A percentile compares a stretch with the other conserved stretches of the same genome.
Evolutionary conservation across 2,329 filamentous ascomycete genomes (phyloP).

Genomic region (Pseudopyrenochaeta lycopersici): DNA sequence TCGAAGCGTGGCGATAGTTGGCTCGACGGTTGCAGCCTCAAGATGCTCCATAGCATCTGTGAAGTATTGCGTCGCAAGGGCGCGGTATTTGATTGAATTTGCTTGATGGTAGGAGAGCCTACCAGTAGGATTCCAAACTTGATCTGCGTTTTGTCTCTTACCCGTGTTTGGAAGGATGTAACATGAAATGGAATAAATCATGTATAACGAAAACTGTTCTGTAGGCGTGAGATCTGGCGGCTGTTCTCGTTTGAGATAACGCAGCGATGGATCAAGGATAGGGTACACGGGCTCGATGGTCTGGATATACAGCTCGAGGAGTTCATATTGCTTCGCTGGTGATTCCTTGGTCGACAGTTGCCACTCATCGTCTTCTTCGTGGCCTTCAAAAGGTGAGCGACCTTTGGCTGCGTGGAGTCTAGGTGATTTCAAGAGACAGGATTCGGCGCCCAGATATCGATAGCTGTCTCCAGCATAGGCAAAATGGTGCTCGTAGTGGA

Average conservation of each 20-base stretch:
- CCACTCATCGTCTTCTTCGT: conserved; percentile 37
- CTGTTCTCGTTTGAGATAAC: conserved; percentile 34
- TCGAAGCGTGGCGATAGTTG: conserved; percentile 41
- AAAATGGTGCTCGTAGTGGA: conserved; percentile 45
- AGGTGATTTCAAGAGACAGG: conserved; percentile 44
- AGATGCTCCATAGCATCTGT: conserved; percentile 42
- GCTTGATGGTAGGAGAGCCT: conserved; percentile 40
- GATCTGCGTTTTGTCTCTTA: conserved; percentile 27
- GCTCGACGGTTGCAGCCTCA: conserved; percentile 42
- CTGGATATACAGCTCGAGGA: conserved; percentile 41
- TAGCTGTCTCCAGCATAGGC: conserved; percentile 43
- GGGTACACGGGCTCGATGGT: conserved; percentile 41
- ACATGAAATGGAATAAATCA: conserved; percentile 49
- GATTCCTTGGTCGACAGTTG: conserved; percentile 33
- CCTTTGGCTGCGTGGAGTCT: conserved; percentile 29
- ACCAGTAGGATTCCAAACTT: conserved; percentile 33
- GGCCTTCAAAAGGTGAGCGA: conserved; percentile 19
- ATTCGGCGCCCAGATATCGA: conserved; percentile 46
- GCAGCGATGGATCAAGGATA: conserved; percentile 36
- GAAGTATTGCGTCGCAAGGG: conserved; percentile 36
- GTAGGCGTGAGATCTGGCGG: conserved; percentile 33
- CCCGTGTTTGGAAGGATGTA: conserved; percentile 39
- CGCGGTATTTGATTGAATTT: conserved; percentile 41
- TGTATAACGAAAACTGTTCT: conserved; percentile 44
- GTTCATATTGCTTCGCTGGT: conserved; percentile 35